Conservation (phyloP, 805 yeast species). For the Kodamaea laetipori region DNA sequence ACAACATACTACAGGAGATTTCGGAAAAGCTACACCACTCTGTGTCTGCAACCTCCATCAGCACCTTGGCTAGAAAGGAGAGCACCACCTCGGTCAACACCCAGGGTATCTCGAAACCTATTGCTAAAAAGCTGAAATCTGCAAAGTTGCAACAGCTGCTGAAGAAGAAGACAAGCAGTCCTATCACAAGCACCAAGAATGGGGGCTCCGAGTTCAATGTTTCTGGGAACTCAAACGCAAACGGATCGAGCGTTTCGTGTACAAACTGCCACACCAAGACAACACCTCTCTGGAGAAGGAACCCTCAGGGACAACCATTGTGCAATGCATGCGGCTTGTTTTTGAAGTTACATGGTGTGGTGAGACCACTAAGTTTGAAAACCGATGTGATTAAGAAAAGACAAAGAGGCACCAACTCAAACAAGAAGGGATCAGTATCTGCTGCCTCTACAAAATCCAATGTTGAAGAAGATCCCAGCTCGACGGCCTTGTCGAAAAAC, state of each 20-base stretch:
- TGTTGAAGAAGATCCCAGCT: slow-evolving; percentile 50
- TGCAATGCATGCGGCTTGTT: slow-evolving; percentile 97
- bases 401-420: slow-evolving; percentile 53
- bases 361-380: slow-evolving; percentile 85
- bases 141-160: slow-evolving; percentile 2
- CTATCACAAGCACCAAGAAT: slow-evolving; percentile 1
- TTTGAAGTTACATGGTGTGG: slow-evolving; percentile 91
- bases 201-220: slow-evolving; percentile 2
- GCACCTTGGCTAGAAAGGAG: slow-evolving; percentile 10
- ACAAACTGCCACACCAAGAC: slow-evolving; percentile 90
- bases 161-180: slow-evolving; percentile 12
- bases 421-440: slow-evolving; percentile 19
- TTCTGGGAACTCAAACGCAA: neutral
- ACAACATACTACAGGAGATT: slow-evolving; percentile 10
- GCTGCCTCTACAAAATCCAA: slow-evolving; percentile 8
- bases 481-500: slow-evolving; percentile 39
- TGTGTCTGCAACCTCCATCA: slow-evolving; percentile 8
- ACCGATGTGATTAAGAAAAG: slow-evolving; percentile 93
- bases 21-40: slow-evolving; percentile 10
- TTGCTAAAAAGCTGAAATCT: slow-evolving; percentile 10
- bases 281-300: slow-evolving; percentile 94
- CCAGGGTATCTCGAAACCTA: slow-evolving; percentile 3
- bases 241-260: slow-evolving; percentile 45
- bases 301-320: slow-evolving; percentile 87
- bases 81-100: slow-evolving; percentile 8